Evolutionary conservation across 805 yeast species (phyloP), one percentile per base, ranked within the genome.

Genomic region (Candida dendrica): DNA sequence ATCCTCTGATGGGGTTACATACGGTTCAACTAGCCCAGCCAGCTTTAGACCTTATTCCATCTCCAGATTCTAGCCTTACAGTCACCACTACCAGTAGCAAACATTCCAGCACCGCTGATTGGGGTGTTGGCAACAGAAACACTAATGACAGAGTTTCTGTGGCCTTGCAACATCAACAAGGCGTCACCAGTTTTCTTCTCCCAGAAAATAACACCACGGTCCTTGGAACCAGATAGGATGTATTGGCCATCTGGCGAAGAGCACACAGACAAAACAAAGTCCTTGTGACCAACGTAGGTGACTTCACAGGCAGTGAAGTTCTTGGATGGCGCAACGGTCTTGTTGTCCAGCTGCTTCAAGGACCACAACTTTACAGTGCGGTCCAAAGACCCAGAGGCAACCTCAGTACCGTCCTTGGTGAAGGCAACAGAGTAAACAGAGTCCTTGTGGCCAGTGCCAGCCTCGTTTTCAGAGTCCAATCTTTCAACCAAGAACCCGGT

Each of bases 31-130:
- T 32, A 32, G 24, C 16, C 42, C 43, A 19, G 37, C 32, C 38
- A 40, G 18, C 17, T 26, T 22, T 47, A 53, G 42, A 48, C 53
- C 47, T 71, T 73, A 53, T 78, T 79, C 84, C 88, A 88, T 63
- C 84, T 78, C 98, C 98, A 91, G 58, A 91, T 85, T 65, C 96
- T 79, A 34, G 98, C 98, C 61, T 90, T 86, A 65, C 95, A 91
- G 66, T 91, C 98, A 62, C 98, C 98, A 65, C 88, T 77, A 43
- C 98, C 98, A 13, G 98, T 90, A 42, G 98, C 98, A 71, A 91
- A 93, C 54, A 87, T 81, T 38, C 95, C 91, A 49, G 78, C 81
- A 38, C 82, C 84, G 47, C 75, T 72, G 44, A 72, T 70, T 47
- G 87, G 81, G 47, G 79, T 80, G 51, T 89, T 88, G 19, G 93